Base-by-base conservation (phyloP, 306 rosid genomes). In the Rosa persica region DNA sequence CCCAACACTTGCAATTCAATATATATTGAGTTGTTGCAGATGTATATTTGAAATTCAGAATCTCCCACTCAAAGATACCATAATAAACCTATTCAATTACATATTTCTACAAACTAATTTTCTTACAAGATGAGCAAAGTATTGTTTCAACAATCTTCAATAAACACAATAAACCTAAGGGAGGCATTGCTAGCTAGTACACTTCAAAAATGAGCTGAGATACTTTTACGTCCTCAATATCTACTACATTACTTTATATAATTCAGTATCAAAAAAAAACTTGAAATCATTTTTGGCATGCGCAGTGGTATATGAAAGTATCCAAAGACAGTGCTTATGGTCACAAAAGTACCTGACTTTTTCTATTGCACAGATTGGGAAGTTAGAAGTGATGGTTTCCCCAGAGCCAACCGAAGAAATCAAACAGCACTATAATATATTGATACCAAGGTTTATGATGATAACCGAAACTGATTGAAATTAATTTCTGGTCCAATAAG, bases 401-500 rank as follows among this genome's bases (percentile, higher is more conserved):
- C 39, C 25, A 71, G 49, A 48, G 46, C 27, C 76, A 3, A 39
- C 54, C 51, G 22, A 74, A 22, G 77, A 74, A 6, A 39, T 62
- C 23, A 54, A 55, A 17, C 19, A 42, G 27, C 46, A 39, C 69
- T 44, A 15, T 12, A 5, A 42, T 12, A 39, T 27, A 27, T 61
- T 19, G 58, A 74, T 60, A 43, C 43, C 70, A 5, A 4, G 58
- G 44, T 60, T 27, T 38, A 58, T 6, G 27, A 46, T 25, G 27
- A 42, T 25, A 58, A 48, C 66, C 15, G 22, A 44, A 75, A 75
- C 19, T 5, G 44, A 19, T 44, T 5, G 34, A 27, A 51, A 74
- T 62, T 61, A 67, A 52, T 79, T 75, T 76, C 84, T 74, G 47
- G 74, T 46, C 60, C 75, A 65, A 76, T 86, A 85, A 42, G 83